A percentile compares a stretch with the other conserved stretches of the same genome.
Conservation (phyloP, 2,329 filamentous ascomycete species). For the Nothophoma quercina region DNA sequence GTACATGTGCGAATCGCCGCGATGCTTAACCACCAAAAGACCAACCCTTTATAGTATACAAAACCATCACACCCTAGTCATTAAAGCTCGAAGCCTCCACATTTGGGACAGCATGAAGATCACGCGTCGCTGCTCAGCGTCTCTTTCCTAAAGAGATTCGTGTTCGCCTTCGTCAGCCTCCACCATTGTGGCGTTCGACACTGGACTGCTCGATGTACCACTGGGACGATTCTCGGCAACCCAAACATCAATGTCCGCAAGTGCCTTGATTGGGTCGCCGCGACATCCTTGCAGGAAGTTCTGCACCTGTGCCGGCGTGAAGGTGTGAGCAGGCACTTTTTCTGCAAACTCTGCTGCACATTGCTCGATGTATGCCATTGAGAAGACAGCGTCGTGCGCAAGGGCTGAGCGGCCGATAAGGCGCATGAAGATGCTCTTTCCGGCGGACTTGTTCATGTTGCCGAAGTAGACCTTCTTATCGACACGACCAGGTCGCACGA, state of each 20-base stretch:
- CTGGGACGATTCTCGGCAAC: conserved; percentile 21
- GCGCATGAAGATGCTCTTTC: conserved; percentile 40
- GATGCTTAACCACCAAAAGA: background rate
- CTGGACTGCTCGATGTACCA: conserved; percentile 7
- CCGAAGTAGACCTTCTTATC: conserved; percentile 80
- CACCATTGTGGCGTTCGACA: conserved; percentile 18
- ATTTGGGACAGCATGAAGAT: background rate
- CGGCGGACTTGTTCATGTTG: conserved; percentile 30
- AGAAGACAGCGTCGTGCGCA: conserved; percentile 26
- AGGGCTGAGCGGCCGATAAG: conserved; percentile 37
- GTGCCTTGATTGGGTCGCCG: conserved; percentile 32
- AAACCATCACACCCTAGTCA: background rate
- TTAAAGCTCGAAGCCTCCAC: background rate
- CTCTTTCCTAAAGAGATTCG: background rate
- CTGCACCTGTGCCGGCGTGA: conserved; percentile 45
- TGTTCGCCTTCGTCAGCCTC: conserved; percentile 11
- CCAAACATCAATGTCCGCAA: conserved; percentile 32
- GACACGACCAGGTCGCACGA: conserved; percentile 76
- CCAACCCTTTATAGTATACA: background rate
- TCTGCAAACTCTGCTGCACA: conserved; percentile 36
- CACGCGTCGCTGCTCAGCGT: background rate
- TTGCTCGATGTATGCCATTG: conserved; percentile 28
- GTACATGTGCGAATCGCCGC: background rate
- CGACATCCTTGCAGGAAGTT: conserved; percentile 40
- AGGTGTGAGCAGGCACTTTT: conserved; percentile 35